Evolutionary conservation across 2,329 filamentous ascomycete species (phyloP).

Genomic region (Calonectria ilicicola): DNA sequence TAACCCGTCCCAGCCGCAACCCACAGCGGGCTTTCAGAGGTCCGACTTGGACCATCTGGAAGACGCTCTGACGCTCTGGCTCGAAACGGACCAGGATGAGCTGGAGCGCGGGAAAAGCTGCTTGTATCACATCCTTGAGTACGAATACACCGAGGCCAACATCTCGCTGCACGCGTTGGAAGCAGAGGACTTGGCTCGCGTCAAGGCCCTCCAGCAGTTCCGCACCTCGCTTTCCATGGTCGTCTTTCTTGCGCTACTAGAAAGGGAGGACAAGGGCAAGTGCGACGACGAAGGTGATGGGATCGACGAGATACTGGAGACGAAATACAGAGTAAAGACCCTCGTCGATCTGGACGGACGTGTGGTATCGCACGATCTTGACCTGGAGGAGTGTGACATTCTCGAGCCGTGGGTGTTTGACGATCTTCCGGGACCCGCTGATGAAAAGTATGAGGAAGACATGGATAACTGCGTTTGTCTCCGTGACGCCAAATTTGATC

Average conservation of each 20-base stretch:
- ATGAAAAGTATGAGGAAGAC: conserved; percentile 43
- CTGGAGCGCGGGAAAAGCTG: neutral
- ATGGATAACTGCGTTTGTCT: conserved; percentile 43
- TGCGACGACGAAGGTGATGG: neutral
- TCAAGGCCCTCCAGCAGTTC: too few species aligned
- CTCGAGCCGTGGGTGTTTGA: conserved; percentile 40
- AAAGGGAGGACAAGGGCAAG: conserved; percentile 43
- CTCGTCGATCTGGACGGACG: conserved; percentile 45
- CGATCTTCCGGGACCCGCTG: neutral
- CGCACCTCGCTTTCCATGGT: conserved; percentile 33
- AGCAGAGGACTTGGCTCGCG: conserved; percentile 38
- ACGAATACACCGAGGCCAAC: conserved; percentile 49
- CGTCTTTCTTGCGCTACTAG: conserved; percentile 48
- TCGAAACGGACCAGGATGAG: conserved; percentile 10
- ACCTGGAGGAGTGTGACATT: conserved; percentile 34
- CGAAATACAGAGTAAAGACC: conserved; percentile 29
- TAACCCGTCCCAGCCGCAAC: conserved; percentile 25
- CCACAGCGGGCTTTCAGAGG: conserved; percentile 32
- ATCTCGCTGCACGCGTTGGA: conserved; percentile 46
- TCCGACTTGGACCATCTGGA: conserved; percentile 30
- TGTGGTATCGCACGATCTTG: conserved; percentile 25
- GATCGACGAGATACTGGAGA: conserved; percentile 28
- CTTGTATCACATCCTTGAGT: conserved; percentile 47
- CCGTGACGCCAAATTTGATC: neutral
- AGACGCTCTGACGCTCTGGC: conserved; percentile 43